Conservation (phyloP, 257 asterid genomes). For the Forsythia suspensa region DNA sequence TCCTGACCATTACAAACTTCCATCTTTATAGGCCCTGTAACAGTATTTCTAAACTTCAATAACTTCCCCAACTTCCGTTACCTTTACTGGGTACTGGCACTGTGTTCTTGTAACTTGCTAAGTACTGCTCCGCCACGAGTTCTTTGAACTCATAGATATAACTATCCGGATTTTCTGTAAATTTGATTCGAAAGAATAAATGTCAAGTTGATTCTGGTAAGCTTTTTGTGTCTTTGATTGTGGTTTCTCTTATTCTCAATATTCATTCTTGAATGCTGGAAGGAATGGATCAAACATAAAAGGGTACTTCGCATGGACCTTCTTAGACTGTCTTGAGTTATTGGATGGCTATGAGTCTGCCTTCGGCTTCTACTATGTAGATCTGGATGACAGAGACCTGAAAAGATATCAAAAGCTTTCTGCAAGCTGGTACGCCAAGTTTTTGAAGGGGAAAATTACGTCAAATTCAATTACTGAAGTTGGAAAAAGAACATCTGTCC, state of each 20-base stretch:
- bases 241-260: not conserved
- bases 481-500: not conserved
- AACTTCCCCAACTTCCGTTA: not conserved
- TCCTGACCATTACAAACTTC: not conserved
- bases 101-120: not conserved
- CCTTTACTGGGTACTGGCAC: not conserved
- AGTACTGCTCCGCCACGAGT: not conserved
- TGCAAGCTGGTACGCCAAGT: conserved; percentile 22
- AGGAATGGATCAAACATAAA: conserved; percentile 44
- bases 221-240: not conserved
- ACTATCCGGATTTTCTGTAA: too few species aligned
- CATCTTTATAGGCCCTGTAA: not conserved
- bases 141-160: not conserved
- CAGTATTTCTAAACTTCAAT: not conserved
- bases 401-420: conserved; percentile 40
- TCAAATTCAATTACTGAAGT: not conserved
- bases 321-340: conserved; percentile 44
- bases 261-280: not conserved
- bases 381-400: conserved; percentile 22
- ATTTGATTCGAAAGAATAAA: too few species aligned
- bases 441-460: conserved; percentile 31
- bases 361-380: conserved; percentile 37
- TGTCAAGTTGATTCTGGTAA: not conserved
- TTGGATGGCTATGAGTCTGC: conserved; percentile 27
- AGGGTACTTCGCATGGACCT: conserved; percentile 46